phyloP scores from a whole-genome alignment of 2,329 filamentous ascomycete species.

The Colletotrichum abscissum region DNA sequence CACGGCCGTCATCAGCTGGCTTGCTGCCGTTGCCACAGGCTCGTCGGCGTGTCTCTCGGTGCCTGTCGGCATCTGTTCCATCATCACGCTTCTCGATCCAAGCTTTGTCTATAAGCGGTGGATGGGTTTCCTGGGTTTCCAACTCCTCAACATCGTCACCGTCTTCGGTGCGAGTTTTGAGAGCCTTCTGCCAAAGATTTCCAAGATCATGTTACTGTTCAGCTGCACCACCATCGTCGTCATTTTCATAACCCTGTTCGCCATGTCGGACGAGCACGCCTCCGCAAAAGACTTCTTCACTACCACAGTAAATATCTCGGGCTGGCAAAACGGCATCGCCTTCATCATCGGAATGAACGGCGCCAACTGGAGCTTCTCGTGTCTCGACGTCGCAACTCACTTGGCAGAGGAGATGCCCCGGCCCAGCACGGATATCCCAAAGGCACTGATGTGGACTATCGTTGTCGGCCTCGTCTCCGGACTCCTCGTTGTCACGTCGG shows the following conservation, averaged over 20 bases:
- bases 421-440: background rate
- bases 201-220: conserved; percentile 40
- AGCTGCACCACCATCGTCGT: conserved; percentile 39
- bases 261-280: conserved; percentile 37
- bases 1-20: background rate
- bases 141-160: background rate
- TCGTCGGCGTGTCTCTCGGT: background rate
- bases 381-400: conserved; percentile 41
- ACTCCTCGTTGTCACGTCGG: background rate
- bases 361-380: conserved; percentile 45
- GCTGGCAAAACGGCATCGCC: conserved; percentile 42
- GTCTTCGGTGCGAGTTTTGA: conserved; percentile 36
- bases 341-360: conserved; percentile 45
- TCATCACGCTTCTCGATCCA: background rate
- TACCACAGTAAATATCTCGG: conserved; percentile 38
- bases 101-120: background rate
- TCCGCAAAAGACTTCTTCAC: conserved; percentile 40
- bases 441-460: background rate
- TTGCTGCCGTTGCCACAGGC: background rate
- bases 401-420: background rate
- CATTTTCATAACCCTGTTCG: conserved; percentile 42
- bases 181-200: conserved; percentile 40
- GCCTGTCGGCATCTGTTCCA: background rate
- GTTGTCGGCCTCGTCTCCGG: background rate
- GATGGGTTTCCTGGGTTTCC: background rate